Conservation (phyloP, 495 filamentous ascomycete species). For the Pseudevernia furfuracea region DNA sequence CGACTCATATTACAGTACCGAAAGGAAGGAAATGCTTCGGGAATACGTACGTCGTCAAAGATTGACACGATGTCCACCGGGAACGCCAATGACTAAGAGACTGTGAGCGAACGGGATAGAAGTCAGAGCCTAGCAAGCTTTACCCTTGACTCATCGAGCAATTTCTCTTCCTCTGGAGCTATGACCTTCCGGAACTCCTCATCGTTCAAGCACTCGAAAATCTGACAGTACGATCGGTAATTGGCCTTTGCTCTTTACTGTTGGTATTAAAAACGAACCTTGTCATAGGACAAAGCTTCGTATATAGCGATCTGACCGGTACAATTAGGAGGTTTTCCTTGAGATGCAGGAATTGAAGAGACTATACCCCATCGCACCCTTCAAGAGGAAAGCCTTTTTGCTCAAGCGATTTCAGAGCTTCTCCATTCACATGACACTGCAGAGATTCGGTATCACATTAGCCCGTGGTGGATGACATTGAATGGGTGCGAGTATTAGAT, state of each 20-base stretch:
- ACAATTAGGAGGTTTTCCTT: not conserved
- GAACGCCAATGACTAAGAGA: not conserved
- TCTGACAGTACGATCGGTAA: not conserved
- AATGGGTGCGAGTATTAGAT: not conserved
- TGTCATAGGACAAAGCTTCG: constrained; percentile 8
- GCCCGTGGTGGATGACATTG: not conserved
- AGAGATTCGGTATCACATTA: not conserved
- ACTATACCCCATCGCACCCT: constrained; percentile 3
- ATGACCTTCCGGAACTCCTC: constrained; percentile 8
- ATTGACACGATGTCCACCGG: constrained; percentile 6
- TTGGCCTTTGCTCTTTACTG: not conserved
- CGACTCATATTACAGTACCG: not conserved
- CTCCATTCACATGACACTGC: constrained; percentile 3
- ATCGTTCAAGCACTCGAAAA: constrained; percentile 6
- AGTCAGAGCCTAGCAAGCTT: not conserved
- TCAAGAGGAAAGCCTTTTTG: not conserved
- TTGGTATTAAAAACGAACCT: not conserved
- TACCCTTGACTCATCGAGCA: constrained; percentile 9
- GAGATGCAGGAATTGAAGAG: not conserved
- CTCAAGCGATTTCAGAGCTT: not conserved
- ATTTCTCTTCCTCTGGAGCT: constrained; percentile 8
- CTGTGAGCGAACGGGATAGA: not conserved
- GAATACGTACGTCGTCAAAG: constrained; percentile 6
- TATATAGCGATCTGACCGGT: constrained; percentile 1
- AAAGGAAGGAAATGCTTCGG: not conserved